phyloP scores from a whole-genome alignment of 148 eudicot species.

The Rhododendron mucronatum region DNA sequence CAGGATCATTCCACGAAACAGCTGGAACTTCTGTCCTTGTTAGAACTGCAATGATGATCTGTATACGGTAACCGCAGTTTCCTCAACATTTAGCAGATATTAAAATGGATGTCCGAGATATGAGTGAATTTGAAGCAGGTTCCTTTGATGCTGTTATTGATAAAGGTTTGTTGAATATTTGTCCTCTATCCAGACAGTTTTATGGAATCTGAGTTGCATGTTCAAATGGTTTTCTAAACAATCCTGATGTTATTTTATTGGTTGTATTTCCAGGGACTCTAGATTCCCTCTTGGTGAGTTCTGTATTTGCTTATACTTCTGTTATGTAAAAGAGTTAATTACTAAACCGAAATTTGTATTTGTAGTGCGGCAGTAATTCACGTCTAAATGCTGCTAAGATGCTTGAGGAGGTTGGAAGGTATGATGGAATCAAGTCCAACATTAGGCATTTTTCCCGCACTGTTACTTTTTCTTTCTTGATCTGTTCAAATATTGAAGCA shows the following conservation, averaged over 20 bases:
- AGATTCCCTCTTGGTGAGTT: conserved; percentile 89
- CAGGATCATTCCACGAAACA: not conserved
- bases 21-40: not conserved
- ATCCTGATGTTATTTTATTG: conserved; percentile 11
- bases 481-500: conserved; percentile 66
- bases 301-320: not conserved
- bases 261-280: conserved; percentile 63
- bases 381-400: conserved; percentile 60
- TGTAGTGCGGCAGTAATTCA: conserved; percentile 78
- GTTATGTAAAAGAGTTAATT: not conserved
- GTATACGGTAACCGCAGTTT: not conserved
- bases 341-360: conserved; percentile 20
- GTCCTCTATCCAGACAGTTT: not conserved
- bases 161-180: conserved; percentile 52
- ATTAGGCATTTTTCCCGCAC: not conserved
- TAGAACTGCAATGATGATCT: not conserved
- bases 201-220: not conserved
- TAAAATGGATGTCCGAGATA: conserved; percentile 76
- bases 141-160: conserved; percentile 79
- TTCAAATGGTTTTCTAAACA: not conserved
- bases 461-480: conserved; percentile 37
- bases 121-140: conserved; percentile 60
- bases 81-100: conserved; percentile 46
- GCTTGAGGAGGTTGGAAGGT: conserved; percentile 84
- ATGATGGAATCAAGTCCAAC: conserved; percentile 11